Conservation (phyloP, 305 asterid genomes). For the Fraxinus sp. region DNA sequence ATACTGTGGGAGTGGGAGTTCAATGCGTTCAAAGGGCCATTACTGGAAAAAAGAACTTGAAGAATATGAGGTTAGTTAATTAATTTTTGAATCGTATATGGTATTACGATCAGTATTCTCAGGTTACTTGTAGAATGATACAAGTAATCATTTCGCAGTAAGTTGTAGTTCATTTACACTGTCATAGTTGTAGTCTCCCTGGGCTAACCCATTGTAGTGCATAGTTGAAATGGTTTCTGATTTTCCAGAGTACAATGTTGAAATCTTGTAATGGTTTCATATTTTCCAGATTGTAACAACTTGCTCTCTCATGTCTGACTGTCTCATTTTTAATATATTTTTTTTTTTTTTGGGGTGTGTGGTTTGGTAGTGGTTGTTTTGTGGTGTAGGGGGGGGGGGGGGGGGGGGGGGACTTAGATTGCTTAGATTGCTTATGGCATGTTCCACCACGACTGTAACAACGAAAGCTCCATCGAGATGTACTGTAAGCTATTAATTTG, state of each 20-base stretch:
- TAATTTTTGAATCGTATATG: conserved; percentile 15
- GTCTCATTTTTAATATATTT: too few relatives aligned
- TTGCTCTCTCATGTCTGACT: background rate
- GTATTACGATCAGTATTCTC: conserved; percentile 15
- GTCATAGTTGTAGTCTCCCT: conserved; percentile 6
- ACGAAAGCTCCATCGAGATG: too few relatives aligned
- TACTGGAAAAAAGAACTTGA: conserved; percentile 83
- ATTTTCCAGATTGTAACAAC: background rate
- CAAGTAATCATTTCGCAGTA: background rate
- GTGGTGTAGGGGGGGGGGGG: too few relatives aligned
- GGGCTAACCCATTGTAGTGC: background rate
- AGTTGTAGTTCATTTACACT: background rate
- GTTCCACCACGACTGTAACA: too few relatives aligned
- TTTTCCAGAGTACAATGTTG: conserved; percentile 10
- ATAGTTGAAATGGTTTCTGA: background rate
- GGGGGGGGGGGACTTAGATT: too few relatives aligned
- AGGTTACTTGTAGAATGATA: conserved; percentile 14
- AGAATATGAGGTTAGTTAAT: conserved; percentile 73
- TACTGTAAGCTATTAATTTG: too few relatives aligned
- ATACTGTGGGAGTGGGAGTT: conserved; percentile 51
- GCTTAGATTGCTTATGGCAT: too few relatives aligned
- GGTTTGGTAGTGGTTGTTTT: too few relatives aligned
- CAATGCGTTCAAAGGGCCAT: conserved; percentile 42
- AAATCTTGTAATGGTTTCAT: background rate
- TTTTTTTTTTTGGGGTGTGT: too few relatives aligned